Evolutionary conservation across 768 basidiomycete species (phyloP), one percentile per base, ranked within the genome.

Genomic region (Suillus placidus): DNA sequence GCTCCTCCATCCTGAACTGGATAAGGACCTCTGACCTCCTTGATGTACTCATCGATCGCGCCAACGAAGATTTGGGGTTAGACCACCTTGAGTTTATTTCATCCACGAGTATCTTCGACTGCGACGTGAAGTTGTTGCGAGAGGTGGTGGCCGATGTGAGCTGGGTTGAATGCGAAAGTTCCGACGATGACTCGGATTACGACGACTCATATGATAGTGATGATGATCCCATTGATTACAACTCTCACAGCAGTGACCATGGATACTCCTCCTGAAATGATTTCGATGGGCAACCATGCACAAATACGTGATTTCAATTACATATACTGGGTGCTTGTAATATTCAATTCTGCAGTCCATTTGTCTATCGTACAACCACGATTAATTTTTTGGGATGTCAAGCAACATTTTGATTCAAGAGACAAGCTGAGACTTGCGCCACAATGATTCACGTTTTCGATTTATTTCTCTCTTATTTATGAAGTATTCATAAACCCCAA

Each of bases 41-140:
- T 38, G 61, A 62, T 14, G 61, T 38, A 23, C 61, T 62, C 51
- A 57, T 62, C 16, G 51, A 52, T 56, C 61, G 61, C 12, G 61
- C 30, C 45, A 56, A 62, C n/a, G 47, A 35, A 55, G 34, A n/a
- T 57, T 34, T 14, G 8, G 45, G 51, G 6, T 35, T 62, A 20
- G 43, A 62, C 18, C 52, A 18, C 32, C 61, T 62, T 18, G 32
- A 23, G 12, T 9, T 62, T 18, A 20, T 30, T 37, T 18, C 9
- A 55, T 37, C 49, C 23, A 9, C 18, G 34, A 23, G 51, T 54
- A 35, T 62, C 10, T 8, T 14, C 16, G 30, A 26, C 23, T 18
- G 30, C 9, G 51, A 62, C 10, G 34, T 38, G 23, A 0, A 30
- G 26, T 62, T 52, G 14, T 18, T 62, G 61, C 47, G 9, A 62